A percentile compares a stretch with the other conserved stretches of the same genome.
These are phyloP conservation scores for Pittosporum tobira DNA, from an alignment of 129 eudicot species.

Conservation along the genomic window DNA sequence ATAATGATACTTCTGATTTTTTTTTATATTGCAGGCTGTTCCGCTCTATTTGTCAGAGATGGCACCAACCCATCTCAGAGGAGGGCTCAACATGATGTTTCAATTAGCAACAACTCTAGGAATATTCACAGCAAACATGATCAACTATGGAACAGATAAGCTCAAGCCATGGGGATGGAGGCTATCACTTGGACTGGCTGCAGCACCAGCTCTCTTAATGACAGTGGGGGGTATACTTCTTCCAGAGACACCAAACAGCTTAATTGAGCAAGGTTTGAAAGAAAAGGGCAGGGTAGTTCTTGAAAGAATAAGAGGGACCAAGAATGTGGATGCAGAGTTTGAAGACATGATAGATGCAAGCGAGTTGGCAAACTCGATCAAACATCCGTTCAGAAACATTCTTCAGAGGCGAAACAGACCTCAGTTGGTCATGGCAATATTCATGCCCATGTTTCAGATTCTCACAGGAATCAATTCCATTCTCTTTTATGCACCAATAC, in stretches of 20 bases:
- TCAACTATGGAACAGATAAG: constrained; percentile 64
- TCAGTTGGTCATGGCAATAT: constrained; percentile 79
- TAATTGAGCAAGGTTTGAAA: constrained; percentile 49
- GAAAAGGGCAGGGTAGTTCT: constrained; percentile 49
- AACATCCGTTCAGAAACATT: constrained; percentile 79
- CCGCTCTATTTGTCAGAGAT: constrained; percentile 82
- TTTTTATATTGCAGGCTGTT: constrained; percentile 60
- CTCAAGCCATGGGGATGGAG: constrained; percentile 86
- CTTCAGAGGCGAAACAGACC: constrained; percentile 65
- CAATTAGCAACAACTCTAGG: constrained; percentile 80
- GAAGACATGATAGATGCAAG: constrained; percentile 92
- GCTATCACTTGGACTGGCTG: constrained; percentile 72
- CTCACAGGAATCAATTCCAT: constrained; percentile 89
- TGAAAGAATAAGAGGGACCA: constrained; percentile 65
- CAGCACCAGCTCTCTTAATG: constrained; percentile 72
- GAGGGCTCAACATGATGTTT: constrained; percentile 83
- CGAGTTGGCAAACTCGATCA: constrained; percentile 63
- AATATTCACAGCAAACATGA: constrained; percentile 86
- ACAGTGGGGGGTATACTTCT: constrained; percentile 67
- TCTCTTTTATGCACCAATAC: constrained; percentile 76
- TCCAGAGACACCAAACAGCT: constrained; percentile 88
- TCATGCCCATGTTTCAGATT: constrained; percentile 83
- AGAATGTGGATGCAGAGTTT: constrained; percentile 66
- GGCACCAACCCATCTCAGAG: constrained; percentile 85
- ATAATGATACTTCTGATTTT: not conserved